Conservation (phyloP, 1,139 yeast genomes). For the Geotrichum klebahnii region DNA sequence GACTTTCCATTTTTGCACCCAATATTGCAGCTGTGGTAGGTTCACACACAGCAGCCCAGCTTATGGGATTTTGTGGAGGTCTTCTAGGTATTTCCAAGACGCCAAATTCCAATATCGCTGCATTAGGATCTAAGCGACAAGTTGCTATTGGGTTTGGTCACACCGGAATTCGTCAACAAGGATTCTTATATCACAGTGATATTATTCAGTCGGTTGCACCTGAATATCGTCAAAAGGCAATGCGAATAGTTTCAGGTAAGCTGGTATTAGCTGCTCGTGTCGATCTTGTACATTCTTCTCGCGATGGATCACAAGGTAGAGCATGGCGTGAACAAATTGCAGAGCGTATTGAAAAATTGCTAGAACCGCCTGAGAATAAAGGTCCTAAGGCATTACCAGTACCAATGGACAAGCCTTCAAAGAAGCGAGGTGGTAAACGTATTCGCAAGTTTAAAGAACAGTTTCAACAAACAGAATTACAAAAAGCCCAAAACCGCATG, state of each 20-base stretch:
- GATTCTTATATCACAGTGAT: slow-evolving; percentile 45
- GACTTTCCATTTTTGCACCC: slow-evolving; percentile 67
- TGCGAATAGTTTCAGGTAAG: slow-evolving; percentile 77
- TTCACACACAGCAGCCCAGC: slow-evolving; percentile 66
- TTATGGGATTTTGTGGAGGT: slow-evolving; percentile 70
- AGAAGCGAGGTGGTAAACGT: slow-evolving; percentile 82
- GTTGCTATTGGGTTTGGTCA: slow-evolving; percentile 46
- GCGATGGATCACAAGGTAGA: slow-evolving; percentile 55
- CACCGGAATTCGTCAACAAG: slow-evolving; percentile 55
- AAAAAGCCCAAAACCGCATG: slow-evolving; percentile 80
- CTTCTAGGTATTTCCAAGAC: slow-evolving; percentile 61
- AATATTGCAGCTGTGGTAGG: slow-evolving; percentile 73
- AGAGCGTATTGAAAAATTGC: slow-evolving; percentile 62
- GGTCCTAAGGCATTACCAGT: slow-evolving; percentile 74
- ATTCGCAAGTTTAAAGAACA: slow-evolving; percentile 76
- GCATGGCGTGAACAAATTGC: slow-evolving; percentile 58
- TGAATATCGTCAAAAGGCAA: slow-evolving; percentile 61
- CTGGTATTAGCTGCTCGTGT: slow-evolving; percentile 78
- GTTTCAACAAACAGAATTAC: slow-evolving; percentile 73
- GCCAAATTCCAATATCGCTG: slow-evolving; percentile 80
- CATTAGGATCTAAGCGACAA: slow-evolving; percentile 64
- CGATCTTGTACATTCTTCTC: slow-evolving; percentile 48
- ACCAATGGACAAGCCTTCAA: slow-evolving; percentile 73
- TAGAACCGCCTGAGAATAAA: slow-evolving; percentile 70
- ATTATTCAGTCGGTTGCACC: slow-evolving; percentile 48